A percentile compares a stretch with the other conserved stretches of the same genome.
Evolutionary conservation across 1,284 basidiomycete species (phyloP).

Genomic region (Trichosporon inkin): DNA sequence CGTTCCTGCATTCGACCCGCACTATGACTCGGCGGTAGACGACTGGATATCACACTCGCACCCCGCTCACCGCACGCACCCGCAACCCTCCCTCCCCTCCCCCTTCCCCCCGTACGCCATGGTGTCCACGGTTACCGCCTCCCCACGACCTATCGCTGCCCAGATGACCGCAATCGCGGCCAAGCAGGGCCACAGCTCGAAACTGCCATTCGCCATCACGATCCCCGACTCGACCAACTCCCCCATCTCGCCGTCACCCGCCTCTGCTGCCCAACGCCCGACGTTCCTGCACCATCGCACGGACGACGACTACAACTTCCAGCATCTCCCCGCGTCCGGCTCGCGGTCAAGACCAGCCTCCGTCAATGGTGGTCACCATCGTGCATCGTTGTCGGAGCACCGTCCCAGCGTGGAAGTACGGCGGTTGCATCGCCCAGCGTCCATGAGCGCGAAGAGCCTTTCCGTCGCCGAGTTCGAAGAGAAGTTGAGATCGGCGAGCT

Average conservation of each 20-base stretch:
- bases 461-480: slow-evolving; percentile 7
- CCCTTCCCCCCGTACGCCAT: background rate
- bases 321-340: background rate
- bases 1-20: background rate
- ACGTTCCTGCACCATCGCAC: slow-evolving; percentile 5
- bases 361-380: slow-evolving; percentile 1
- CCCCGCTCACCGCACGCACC: background rate
- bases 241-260: background rate
- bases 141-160: background rate
- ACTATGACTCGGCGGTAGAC: slow-evolving; percentile 7
- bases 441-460: background rate
- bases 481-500: slow-evolving; percentile 5
- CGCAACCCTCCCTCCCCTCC: background rate
- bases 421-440: background rate
- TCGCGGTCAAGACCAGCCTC: background rate
- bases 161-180: background rate
- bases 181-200: background rate
- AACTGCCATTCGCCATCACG: background rate
- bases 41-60: slow-evolving; percentile 4
- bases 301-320: slow-evolving; percentile 6
- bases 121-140: slow-evolving; percentile 2
- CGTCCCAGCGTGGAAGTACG: slow-evolving; percentile 10
- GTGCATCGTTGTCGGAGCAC: slow-evolving; percentile 9
- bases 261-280: background rate
- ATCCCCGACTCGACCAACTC: slow-evolving; percentile 2